Evolutionary conservation across 345 rosid species (phyloP).

Genomic region (Eucalyptus caleyi): DNA sequence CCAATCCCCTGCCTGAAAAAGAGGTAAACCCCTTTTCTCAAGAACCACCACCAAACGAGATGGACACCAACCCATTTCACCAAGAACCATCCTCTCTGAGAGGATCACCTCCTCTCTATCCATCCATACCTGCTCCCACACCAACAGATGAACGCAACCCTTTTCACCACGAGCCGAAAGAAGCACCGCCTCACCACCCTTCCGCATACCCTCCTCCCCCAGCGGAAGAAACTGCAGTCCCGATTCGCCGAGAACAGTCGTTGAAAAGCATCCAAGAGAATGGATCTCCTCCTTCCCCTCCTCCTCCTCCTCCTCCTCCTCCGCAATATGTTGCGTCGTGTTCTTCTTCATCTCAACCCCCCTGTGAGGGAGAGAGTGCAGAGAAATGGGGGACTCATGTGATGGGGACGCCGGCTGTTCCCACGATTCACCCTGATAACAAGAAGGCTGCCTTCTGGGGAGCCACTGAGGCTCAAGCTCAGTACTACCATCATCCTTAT

Average conservation of each 20-base stretch:
- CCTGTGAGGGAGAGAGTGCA: neutral
- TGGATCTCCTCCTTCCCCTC: neutral
- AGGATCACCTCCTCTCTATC: neutral
- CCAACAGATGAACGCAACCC: neutral
- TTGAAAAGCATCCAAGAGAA: neutral
- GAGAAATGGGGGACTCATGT: conserved; percentile 45
- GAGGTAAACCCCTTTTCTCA: neutral
- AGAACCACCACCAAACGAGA: neutral
- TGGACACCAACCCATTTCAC: neutral
- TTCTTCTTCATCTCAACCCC: neutral
- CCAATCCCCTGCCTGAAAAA: neutral
- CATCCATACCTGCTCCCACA: neutral
- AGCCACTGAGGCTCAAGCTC: conserved; percentile 9
- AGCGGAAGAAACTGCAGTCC: neutral
- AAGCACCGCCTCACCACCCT: conserved; percentile 3
- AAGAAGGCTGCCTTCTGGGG: conserved; percentile 55
- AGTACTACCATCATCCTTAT: conserved; percentile 27
- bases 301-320: neutral
- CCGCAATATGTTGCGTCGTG: neutral
- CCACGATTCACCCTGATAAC: conserved; percentile 46
- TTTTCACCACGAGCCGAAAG: neutral
- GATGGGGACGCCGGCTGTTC: conserved; percentile 49
- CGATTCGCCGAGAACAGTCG: neutral
- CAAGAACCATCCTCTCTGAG: neutral
- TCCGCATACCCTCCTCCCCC: neutral